Evolutionary conservation across 2,329 filamentous ascomycete species (phyloP), one percentile per base, ranked within the genome.

Genomic region (Cryphonectria nitschkei): DNA sequence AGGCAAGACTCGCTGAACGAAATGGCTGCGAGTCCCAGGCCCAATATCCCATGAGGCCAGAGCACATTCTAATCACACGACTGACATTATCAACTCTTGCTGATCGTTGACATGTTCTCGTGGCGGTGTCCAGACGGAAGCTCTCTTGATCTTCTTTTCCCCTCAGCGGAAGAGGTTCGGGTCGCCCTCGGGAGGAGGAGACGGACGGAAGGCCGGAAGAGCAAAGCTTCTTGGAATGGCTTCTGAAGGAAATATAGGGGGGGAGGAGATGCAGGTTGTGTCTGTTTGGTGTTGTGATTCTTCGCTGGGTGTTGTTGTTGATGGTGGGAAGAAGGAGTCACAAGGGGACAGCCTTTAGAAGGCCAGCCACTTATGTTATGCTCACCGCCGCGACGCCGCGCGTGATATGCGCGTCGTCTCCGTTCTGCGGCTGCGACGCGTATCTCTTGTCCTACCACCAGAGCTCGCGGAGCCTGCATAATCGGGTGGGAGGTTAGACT

Each of bases 371-470:
- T 65, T 68, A 22, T 50, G 16, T 50, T 43, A 46, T 50, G 52
- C 56, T 74, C 68, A 68, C 56, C 72, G 70, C 70, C 72, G 68
- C 52, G 70, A 72, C 43, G 65, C 62, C 37, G 68, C 65, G 32
- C 70, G 70, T 29, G 72, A 74, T 63, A 73, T 65, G 63, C 72
- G 70, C 65, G 68, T 68, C 26, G 68, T 71, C 64, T 74, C 68
- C 13, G 71, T 68, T 64, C 72, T 72, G 64, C 61, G 70, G 67
- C 72, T 74, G 68, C 79, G 76, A 70, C 80, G 76, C 61, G 79
- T 76, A 72, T 78, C 74, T 68, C 76, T 74, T 69, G 80, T 84
- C 77, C 83, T 81, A 75, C 81, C 80, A 65, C 82, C 83, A 32
- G 83, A 83, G 77, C 84, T 85, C 65, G 79, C 78, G 70, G 70